Base-by-base conservation (phyloP, 78 protist genomes). In the Acrasis kona region DNA sequence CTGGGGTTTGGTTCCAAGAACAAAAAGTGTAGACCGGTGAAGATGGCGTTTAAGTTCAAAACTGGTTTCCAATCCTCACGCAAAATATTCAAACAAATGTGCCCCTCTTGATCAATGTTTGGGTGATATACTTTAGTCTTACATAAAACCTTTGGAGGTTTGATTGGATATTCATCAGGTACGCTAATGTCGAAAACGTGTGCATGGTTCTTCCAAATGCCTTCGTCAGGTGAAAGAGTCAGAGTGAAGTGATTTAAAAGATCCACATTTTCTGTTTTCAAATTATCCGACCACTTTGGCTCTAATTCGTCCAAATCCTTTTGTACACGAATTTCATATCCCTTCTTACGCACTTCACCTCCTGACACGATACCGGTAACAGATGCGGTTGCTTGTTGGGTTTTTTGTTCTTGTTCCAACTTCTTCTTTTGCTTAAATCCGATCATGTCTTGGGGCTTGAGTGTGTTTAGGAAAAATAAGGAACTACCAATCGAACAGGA, bases 21-120 rank as follows among this genome's bases (percentile, higher is more conserved):
- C 39, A 88, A 76, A 34, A 65, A 77, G 65, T 64, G 79, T 29
- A 88, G 64, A 29, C 92, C 92, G 57, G 39, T 61, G 65, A 84
- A 41, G 39, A 88, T 65, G 3, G 84, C 68, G 70, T 78, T 73
- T 37, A 88, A 35, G 68, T 10, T 74, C 4, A 88, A 78, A 5
- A 82, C 89, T n/a, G 92, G 87, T 19, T 58, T 69, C 89, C 89
- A 84, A 38, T 88, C 92, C 34, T 85, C 89, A 10, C 92, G 78
- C 8, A 88, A 79, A 72, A 88, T 88, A 80, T 88, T 88, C 61
- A 88, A 67, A 72, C 92, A 88, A 9, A 88, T 83, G 7, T 80
- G 75, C 31, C 89, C 92, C 38, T 88, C 82, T 7, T 27, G 35
- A 41, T 86, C 87, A n/a, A 86, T 86, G 79, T 86, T 86, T 50